phyloP scores from a whole-genome alignment of 1,284 basidiomycete species.

The Malassezia japonica region DNA sequence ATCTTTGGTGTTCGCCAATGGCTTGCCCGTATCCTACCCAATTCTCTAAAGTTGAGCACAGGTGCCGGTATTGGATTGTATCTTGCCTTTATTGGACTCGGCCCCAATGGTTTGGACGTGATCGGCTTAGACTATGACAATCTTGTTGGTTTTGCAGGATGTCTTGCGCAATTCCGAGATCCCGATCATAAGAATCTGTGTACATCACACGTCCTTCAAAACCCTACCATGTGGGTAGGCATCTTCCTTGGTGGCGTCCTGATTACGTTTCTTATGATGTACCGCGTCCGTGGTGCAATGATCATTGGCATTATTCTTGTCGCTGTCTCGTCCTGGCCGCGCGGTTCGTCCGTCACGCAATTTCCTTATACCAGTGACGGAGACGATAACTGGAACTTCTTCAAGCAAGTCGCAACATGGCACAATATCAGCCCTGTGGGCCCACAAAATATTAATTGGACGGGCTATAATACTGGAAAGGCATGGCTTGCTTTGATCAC shows the following conservation, averaged over 20 bases:
- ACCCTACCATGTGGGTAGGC: slow-evolving; percentile 76
- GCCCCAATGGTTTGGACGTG: slow-evolving; percentile 64
- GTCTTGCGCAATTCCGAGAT: slow-evolving; percentile 48
- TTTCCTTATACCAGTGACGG: slow-evolving; percentile 67
- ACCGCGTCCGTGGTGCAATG: slow-evolving; percentile 73
- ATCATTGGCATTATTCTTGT: slow-evolving; percentile 69
- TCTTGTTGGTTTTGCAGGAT: slow-evolving; percentile 72
- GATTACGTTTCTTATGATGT: slow-evolving; percentile 59
- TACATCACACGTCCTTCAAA: slow-evolving; percentile 59
- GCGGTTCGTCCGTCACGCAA: slow-evolving; percentile 66
- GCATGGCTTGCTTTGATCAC: slow-evolving; percentile 75
- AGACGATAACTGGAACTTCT: slow-evolving; percentile 68
- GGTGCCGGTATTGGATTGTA: slow-evolving; percentile 79
- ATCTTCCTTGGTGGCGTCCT: slow-evolving; percentile 72
- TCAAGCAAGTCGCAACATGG: slow-evolving; percentile 75
- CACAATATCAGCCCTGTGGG: slow-evolving; percentile 48
- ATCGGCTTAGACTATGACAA: slow-evolving; percentile 66
- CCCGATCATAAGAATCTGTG: slow-evolving; percentile 56
- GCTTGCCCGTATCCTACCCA: slow-evolving; percentile 77
- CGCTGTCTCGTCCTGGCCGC: slow-evolving; percentile 79
- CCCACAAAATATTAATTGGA: slow-evolving; percentile 56
- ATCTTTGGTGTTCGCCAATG: slow-evolving; percentile 78
- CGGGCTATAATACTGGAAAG: slow-evolving; percentile 57
- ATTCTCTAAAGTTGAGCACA: slow-evolving; percentile 71
- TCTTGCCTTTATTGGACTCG: slow-evolving; percentile 52